Base-by-base conservation (phyloP, 2,329 filamentous ascomycete species). In the Pleomassaria siparia region DNA sequence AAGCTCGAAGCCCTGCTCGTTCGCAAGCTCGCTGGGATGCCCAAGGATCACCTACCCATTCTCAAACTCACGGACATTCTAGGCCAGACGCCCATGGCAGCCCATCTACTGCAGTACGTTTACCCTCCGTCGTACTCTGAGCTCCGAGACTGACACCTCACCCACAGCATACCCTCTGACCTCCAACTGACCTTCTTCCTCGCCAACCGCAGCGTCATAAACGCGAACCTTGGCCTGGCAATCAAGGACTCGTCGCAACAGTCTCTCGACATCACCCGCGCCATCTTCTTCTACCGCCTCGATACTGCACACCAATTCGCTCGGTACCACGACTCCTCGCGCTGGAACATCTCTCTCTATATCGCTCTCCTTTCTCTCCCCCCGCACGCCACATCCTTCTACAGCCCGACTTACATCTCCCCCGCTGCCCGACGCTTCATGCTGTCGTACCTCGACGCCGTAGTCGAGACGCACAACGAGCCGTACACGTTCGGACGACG, bases 221-320 rank as follows among this genome's bases (percentile, higher is more conserved):
- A 50, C 20, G 29, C 18, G 6, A 20, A 35, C 20, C 2, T 22
- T 40, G 15, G 36, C 18, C 41, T 29, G 8, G 48, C 58, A 13
- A 42, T 56, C 36, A 60, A 60, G 39, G 44, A 43, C 33, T 24
- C 42, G 12, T 32, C 16, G 15, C 21, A 35, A 10, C 59, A 60
- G 30, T 21, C 25, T 18, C 43, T 50, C 2, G 36, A 53, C 15
- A 42, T 56, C 15, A 60, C 54, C 0, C 53, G 57, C 7, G 54
- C 56, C 4, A 58, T 61, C 16, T 64, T 56, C 51, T 63, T 54
- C 53, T 62, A 59, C 39, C 51, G 59, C 16, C 44, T 62, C 4
- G 43, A 49, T 15, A 9, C 30, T 5, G 9, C 2, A n/a, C 53
- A 53, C n/a, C 60, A 63, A 26, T 60, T 63, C 37, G 51, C 58